Conservation (phyloP, 352 stramenopile genomes). For the Halophytophthora batemanensis region DNA sequence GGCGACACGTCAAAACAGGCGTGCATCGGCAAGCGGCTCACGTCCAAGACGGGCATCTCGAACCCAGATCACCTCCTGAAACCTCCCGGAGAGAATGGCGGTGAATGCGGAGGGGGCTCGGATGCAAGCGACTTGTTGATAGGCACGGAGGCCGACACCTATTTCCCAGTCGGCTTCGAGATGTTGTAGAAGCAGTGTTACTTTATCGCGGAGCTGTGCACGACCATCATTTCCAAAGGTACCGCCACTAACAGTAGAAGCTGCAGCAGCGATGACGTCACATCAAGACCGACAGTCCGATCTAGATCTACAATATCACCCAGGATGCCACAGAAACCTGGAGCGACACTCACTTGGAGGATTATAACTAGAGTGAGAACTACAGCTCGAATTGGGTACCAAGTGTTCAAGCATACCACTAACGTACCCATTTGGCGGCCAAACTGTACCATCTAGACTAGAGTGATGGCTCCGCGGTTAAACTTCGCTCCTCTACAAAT, state of each 20-base stretch:
- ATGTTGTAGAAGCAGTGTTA: constrained; percentile 49
- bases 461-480: no score
- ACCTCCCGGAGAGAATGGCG: constrained; percentile 42
- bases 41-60: constrained; percentile 28
- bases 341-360: no score
- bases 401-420: no score
- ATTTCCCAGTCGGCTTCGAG: constrained; percentile 37
- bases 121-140: constrained; percentile 10
- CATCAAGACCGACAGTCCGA: no score
- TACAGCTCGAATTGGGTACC: no score
- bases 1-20: constrained; percentile 47
- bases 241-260: background rate
- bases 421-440: no score
- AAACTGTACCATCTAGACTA: no score
- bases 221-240: background rate
- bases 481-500: no score
- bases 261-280: no score
- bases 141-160: constrained; percentile 30
- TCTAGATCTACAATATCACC: no score
- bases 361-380: no score
- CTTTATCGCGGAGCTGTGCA: constrained; percentile 24
- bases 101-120: constrained; percentile 16
- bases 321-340: no score
- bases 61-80: constrained; percentile 56
- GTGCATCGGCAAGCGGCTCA: constrained; percentile 39